phyloP scores from a whole-genome alignment of 2,329 filamentous ascomycete species.

The Diaporthe citriasiana region DNA sequence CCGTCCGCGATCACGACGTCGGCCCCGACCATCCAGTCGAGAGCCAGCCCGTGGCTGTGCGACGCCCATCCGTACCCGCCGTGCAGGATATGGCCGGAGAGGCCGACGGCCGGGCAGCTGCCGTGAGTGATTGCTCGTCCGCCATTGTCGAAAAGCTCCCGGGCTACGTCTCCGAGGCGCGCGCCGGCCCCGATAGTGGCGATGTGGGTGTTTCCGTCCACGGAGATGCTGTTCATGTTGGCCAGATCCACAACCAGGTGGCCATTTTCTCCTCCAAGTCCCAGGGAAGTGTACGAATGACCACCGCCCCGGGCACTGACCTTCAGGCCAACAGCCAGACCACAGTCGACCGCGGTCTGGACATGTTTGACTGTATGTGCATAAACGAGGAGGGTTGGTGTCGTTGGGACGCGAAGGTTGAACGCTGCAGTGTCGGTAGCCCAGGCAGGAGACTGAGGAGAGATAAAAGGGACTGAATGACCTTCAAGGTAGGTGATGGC shows the following conservation, averaged over 20 bases:
- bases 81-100: constrained; percentile 57
- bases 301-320: constrained; percentile 65
- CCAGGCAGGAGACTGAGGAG: constrained; percentile 50
- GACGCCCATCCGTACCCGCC: constrained; percentile 58
- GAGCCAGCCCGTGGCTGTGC: constrained; percentile 52
- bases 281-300: constrained; percentile 65
- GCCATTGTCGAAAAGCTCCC: constrained; percentile 55
- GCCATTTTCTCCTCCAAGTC: constrained; percentile 63
- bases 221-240: constrained; percentile 57
- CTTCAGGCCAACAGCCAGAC: constrained; percentile 56
- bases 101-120: constrained; percentile 64
- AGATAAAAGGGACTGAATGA: constrained; percentile 35
- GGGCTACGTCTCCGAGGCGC: constrained; percentile 62
- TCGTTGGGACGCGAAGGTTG: constrained; percentile 53
- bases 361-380: constrained; percentile 59
- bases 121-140: constrained; percentile 62
- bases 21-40: constrained; percentile 55
- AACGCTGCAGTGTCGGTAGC: constrained; percentile 50
- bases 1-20: constrained; percentile 56
- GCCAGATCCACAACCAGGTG: constrained; percentile 63
- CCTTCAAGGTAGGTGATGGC: constrained; percentile 31
- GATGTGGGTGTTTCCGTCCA: constrained; percentile 57
- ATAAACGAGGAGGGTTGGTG: constrained; percentile 60
- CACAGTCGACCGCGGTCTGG: constrained; percentile 62
- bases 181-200: constrained; percentile 64